Percentiles rank a stretch among this genome's conserved stretches.
Evolutionary conservation across 129 eudicot species (phyloP).

Genomic region (Saussurea involucrata): DNA sequence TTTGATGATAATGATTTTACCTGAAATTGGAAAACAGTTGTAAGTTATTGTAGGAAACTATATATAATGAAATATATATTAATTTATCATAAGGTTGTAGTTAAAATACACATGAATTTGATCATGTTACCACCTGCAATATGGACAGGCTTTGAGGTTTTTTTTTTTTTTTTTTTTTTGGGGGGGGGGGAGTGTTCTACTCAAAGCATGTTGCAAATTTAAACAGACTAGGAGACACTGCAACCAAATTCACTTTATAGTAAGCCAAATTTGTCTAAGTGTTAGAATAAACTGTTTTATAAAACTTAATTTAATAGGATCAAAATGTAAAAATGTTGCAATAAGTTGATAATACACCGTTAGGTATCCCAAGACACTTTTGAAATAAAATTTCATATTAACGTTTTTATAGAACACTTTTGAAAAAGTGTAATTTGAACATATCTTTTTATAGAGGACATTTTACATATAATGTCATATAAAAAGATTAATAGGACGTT

Average conservation of each 20-base stretch:
- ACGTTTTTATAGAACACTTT: neutral
- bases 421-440: neutral
- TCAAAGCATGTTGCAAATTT: neutral
- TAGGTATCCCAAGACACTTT: neutral
- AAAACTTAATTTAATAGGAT: no score
- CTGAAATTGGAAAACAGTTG: constrained; percentile 15
- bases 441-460: no score
- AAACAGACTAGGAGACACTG: neutral
- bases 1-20: constrained; percentile 19
- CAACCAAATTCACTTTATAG: no score
- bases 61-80: neutral
- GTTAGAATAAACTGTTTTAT: no score
- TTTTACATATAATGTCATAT: no score
- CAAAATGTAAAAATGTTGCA: no score
- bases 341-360: no score
- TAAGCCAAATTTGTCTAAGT: no score
- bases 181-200: neutral
- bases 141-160: neutral
- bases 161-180: no score
- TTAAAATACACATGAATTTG: neutral
- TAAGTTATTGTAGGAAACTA: neutral
- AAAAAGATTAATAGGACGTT: neutral
- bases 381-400: neutral
- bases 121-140: neutral
- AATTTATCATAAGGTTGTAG: neutral